Evolutionary conservation across 257 asterid species (phyloP), one percentile per base, ranked within the genome.

Genomic region (Solanum habrochaites): DNA sequence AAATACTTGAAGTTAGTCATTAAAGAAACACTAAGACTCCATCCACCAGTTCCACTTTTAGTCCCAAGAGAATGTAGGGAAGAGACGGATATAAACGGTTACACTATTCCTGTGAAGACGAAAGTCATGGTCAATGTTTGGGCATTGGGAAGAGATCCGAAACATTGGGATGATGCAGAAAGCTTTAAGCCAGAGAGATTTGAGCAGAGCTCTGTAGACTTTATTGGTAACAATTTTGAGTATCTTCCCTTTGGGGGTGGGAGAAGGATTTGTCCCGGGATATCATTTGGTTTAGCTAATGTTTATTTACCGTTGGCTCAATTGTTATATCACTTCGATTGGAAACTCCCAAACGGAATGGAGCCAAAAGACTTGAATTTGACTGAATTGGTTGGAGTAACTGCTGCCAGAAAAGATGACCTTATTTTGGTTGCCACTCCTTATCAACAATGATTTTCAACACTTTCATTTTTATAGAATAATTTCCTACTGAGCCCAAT

Each of bases 131-230:
- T 83, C 20, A 84, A 84, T 21, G 80, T 64, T 18, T 64, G 58
- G 86, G 49, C 64, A 9, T 37, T 84, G 74, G 74, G 86, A 25
- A 62, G 62, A 45, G 86, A 84, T 64, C 86, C 86, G 2, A 47
- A 29, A 16, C 66, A 84, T 71, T 84, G 86, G 86, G 86, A 84
- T 42, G 52, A 84, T 0, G 29, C 64, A 3, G 86, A 84, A 29
- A 64, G 80, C 86, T 84, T 84, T 64, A 42, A 62, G 4, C 86
- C 86, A 18, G 78, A 84, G 80, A 64, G 86, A 39, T 83, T 84
- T 40, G 86, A 84, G 40, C n/a, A 84, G 27, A 14, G 78, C 25
- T 20, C 39, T 21, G 1, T 84, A 3, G 86, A 84, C 12, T 66
- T 64, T 45, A 2, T 39, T 29, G 75, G 75, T 8, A 69, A 69